Evolutionary conservation across 1,139 yeast genomes (phyloP).

Genomic region (Geotrichum bryndzae): DNA sequence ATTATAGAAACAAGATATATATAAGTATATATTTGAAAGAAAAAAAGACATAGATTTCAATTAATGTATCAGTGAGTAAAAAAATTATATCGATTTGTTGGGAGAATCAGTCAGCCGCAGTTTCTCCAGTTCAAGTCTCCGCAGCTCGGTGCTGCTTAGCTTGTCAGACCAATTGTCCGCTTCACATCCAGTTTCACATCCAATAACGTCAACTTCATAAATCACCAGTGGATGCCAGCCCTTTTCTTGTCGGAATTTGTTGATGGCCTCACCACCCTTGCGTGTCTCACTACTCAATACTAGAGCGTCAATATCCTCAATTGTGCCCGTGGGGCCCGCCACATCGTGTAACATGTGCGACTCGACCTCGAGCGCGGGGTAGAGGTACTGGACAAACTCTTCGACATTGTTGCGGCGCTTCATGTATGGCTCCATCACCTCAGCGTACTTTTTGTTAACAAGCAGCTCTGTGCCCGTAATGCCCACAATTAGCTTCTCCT

Average conservation of each 20-base stretch:
- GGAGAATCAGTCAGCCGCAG: background rate
- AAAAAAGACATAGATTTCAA: background rate
- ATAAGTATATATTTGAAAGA: background rate
- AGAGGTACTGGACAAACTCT: slow-evolving; percentile 45
- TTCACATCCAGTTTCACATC: slow-evolving; percentile 42
- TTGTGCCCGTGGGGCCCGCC: slow-evolving; percentile 91
- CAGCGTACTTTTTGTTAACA: slow-evolving; percentile 65
- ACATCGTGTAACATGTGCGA: slow-evolving; percentile 68
- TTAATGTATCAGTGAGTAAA: background rate
- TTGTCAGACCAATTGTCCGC: slow-evolving; percentile 62
- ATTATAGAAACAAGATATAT: background rate
- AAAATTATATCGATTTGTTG: background rate
- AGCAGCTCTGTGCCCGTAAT: slow-evolving; percentile 75
- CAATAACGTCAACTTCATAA: slow-evolving; percentile 63
- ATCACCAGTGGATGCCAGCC: slow-evolving; percentile 52
- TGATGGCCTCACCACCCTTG: slow-evolving; percentile 68
- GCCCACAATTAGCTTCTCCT: slow-evolving; percentile 60
- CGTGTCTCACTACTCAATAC: slow-evolving; percentile 76
- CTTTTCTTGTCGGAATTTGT: slow-evolving; percentile 52
- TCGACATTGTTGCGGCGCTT: slow-evolving; percentile 45
- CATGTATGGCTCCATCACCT: slow-evolving; percentile 55
- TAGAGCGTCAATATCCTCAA: slow-evolving; percentile 67
- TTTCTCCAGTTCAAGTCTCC: slow-evolving; percentile 33
- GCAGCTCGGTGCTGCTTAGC: slow-evolving; percentile 68
- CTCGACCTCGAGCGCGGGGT: slow-evolving; percentile 42